Conservation (phyloP, 2,329 filamentous ascomycete species). For the Aspergillus sp. region DNA sequence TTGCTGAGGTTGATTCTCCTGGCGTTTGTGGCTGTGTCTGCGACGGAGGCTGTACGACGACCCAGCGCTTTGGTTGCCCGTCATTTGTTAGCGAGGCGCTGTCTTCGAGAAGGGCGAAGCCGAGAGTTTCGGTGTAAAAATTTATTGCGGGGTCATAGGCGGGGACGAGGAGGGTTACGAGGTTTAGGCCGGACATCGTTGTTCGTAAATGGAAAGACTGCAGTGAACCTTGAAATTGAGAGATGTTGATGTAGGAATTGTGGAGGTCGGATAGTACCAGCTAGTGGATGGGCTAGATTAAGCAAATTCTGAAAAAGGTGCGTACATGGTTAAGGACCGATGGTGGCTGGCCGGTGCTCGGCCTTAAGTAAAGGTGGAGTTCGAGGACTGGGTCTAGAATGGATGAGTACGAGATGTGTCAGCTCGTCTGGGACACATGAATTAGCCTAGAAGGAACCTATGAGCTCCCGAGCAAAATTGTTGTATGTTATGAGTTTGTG, state of each 20-base stretch:
- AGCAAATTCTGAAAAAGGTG: not conserved
- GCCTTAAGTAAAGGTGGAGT: not conserved
- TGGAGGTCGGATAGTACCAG: not conserved
- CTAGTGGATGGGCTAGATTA: not conserved
- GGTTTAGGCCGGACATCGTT: not conserved
- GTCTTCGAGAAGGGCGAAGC: not conserved
- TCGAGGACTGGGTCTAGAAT: not conserved
- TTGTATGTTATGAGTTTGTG: not conserved
- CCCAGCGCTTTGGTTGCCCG: not conserved
- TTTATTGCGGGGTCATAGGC: not conserved
- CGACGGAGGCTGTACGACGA: not conserved
- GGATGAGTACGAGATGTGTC: not conserved
- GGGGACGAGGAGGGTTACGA: not conserved
- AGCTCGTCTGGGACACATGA: not conserved
- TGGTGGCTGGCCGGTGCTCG: too few relatives aligned
- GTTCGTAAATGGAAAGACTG: not conserved
- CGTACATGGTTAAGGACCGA: not conserved
- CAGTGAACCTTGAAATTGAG: not conserved
- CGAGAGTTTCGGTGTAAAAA: not conserved
- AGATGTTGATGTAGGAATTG: not conserved
- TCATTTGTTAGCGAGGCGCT: not conserved
- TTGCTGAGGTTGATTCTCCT: not conserved
- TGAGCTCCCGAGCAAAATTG: too few relatives aligned
- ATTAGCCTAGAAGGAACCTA: too few relatives aligned
- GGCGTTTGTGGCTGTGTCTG: not conserved